phyloP scores from a whole-genome alignment of 2,329 filamentous ascomycete species.

The Didymella sp. region DNA sequence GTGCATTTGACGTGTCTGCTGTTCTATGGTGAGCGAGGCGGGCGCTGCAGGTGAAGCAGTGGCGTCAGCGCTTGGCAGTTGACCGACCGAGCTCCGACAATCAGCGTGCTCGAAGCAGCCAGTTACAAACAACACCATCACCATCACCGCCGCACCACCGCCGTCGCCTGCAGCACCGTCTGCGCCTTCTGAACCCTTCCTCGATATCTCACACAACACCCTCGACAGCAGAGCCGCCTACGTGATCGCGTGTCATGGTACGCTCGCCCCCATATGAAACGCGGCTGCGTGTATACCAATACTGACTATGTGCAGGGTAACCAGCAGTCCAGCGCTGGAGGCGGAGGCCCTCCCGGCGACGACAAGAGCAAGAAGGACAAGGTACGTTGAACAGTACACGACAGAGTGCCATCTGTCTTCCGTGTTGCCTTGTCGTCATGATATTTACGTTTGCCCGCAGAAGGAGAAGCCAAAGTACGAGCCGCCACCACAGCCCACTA shows the following conservation, averaged over 20 bases:
- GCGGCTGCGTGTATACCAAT: conserved; percentile 48
- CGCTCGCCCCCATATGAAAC: conserved; percentile 29
- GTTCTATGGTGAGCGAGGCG: conserved; percentile 43
- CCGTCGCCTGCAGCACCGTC: conserved; percentile 25
- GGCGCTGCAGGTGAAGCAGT: conserved; percentile 30
- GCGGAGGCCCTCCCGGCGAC: conserved; percentile 70
- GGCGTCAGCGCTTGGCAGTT: conserved; percentile 30
- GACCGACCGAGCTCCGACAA: conserved; percentile 31
- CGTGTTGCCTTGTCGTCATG: conserved; percentile 9
- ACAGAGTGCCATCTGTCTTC: neutral
- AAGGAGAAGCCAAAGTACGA: conserved; percentile 99
- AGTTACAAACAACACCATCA: conserved; percentile 45
- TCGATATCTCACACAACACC: neutral
- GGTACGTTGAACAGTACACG: conserved; percentile 39
- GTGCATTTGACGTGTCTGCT: conserved; percentile 44
- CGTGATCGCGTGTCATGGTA: conserved; percentile 44
- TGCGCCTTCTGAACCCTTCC: conserved; percentile 7
- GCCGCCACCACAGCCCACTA: conserved; percentile 94
- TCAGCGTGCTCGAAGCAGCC: conserved; percentile 32
- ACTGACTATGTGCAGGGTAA: conserved; percentile 67
- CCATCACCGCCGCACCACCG: conserved; percentile 22
- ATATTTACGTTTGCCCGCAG: conserved; percentile 56
- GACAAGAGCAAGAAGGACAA: conserved; percentile 90
- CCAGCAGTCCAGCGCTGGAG: conserved; percentile 85
- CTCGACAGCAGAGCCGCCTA: conserved; percentile 2